Percentiles rank a stretch among this genome's conserved stretches.
These are phyloP conservation scores for Annulohypoxylon stygium DNA, from an alignment of 495 filamentous ascomycete species.

Conservation along the genomic window DNA sequence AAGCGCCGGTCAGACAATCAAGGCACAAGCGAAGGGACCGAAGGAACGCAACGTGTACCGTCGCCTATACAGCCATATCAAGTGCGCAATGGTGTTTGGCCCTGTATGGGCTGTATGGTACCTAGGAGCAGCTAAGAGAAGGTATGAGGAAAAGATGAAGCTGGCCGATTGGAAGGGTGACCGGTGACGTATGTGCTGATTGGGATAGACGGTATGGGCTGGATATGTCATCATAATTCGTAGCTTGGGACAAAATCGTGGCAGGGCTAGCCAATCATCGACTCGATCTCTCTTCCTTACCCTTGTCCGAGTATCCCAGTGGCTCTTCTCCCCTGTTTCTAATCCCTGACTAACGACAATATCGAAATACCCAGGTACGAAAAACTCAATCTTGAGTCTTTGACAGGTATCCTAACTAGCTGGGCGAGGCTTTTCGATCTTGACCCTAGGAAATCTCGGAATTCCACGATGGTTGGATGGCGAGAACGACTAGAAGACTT, in stretches of 20 bases:
- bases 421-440: conserved; percentile 23
- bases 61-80: not conserved
- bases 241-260: conserved; percentile 23
- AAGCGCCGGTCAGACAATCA: conserved; percentile 20
- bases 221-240: conserved; percentile 43
- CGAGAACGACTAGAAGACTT: not conserved
- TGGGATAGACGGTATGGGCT: conserved; percentile 17
- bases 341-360: not conserved
- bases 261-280: conserved; percentile 46
- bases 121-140: too few species aligned
- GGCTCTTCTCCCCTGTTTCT: conserved; percentile 4
- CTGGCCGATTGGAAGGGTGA: conserved; percentile 21
- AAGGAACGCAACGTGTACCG: conserved; percentile 3
- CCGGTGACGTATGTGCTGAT: conserved; percentile 42
- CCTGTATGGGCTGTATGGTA: not conserved
- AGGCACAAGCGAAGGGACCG: conserved; percentile 22
- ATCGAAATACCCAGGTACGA: conserved; percentile 4
- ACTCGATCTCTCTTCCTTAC: not conserved
- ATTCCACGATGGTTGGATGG: conserved; percentile 22
- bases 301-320: conserved; percentile 10
- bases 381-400: conserved; percentile 8
- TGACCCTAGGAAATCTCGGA: conserved; percentile 11
- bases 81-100: not conserved
- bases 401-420: not conserved
- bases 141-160: conserved; percentile 11